Base-by-base conservation (phyloP, 495 filamentous ascomycete genomes). In the Mycothermus thermophilus region DNA sequence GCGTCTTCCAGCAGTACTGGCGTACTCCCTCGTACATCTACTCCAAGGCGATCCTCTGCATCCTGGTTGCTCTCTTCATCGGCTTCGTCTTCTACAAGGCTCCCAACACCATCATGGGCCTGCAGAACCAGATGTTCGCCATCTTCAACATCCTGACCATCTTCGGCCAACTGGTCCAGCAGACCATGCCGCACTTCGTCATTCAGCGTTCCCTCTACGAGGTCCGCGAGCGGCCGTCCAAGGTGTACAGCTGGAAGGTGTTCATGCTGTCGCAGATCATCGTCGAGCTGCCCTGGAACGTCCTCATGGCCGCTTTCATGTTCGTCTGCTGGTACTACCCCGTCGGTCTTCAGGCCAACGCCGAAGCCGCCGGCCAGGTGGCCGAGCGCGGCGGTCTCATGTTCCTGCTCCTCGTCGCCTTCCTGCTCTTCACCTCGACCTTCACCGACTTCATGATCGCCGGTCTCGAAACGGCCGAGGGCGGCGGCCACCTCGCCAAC, bases 1-100 rank as follows among this genome's bases (percentile, higher is more conserved):
- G 86, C 34, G 75, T 87, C 44, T 88, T 90, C 60, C 63, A 87
- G 52, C 82, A 92, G 50, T 92, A 88, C 61, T 93, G 83, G 81
- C 77, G 87, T 26, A 85, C 78, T 8, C 86, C 85, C 2, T 67
- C 69, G 0, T 95, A 95, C 58, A 78, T 93, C 44, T 87, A 83
- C 53, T 80, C 82, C 30, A 77, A 77, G 57, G 37, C 57, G 8
- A 52, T 61, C 13, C 69, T 81, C 25, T 78, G 72, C 44, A 49
- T 65, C 17, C 48, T 68, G 17, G 61, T 77, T 41, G 71, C 69
- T 1, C 60, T 93, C 3, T 92, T 92, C 60, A 85, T 87, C 51
- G 84, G 84, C 9, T 87, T 95, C 57, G 82, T 82, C 15, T 93
- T 95, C 60, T 85, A 71, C 70, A 66, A 74, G 13, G 70, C 80